Conservation (phyloP, 129 eudicot species). For the Solidago caesia region DNA sequence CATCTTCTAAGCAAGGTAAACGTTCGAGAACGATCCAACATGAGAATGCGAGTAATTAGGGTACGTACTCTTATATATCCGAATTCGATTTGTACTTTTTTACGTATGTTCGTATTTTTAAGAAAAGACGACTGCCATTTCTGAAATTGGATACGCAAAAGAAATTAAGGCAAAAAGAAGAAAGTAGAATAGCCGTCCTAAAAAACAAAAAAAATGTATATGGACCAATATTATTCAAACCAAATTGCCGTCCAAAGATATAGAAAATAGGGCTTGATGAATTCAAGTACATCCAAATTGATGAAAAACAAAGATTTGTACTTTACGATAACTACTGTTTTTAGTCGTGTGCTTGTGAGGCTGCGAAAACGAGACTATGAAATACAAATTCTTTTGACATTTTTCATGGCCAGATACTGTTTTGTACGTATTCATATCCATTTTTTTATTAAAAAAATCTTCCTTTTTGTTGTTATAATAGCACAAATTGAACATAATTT, state of each 20-base stretch:
- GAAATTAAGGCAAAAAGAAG: not conserved
- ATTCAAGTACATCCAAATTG: not conserved
- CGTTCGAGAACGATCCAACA: too few relatives aligned
- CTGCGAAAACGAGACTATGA: not conserved
- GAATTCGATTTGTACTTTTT: too few relatives aligned
- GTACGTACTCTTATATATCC: too few relatives aligned
- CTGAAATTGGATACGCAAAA: too few relatives aligned
- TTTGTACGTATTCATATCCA: not conserved
- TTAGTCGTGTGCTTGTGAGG: conserved; percentile 3
- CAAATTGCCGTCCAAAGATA: conserved; percentile 8
- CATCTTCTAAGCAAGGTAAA: too few relatives aligned
- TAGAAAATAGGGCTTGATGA: conserved; percentile 4
- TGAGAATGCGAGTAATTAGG: too few relatives aligned
- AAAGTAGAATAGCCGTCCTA: conserved; percentile 14
- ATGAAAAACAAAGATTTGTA: not conserved
- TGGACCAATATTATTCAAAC: not conserved
- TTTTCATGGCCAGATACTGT: not conserved
- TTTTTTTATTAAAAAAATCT: too few relatives aligned
- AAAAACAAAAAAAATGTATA: not conserved
- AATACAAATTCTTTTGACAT: conserved; percentile 1
- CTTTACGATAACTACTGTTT: not conserved
- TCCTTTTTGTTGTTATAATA: not conserved
- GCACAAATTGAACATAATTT: conserved; percentile 8
- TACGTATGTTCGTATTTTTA: too few relatives aligned
- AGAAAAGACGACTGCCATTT: too few relatives aligned